Percentiles rank a stretch among this genome's conserved stretches.
Conservation (phyloP, 2,329 filamentous ascomycete genomes). For the Camillea tinctor region DNA sequence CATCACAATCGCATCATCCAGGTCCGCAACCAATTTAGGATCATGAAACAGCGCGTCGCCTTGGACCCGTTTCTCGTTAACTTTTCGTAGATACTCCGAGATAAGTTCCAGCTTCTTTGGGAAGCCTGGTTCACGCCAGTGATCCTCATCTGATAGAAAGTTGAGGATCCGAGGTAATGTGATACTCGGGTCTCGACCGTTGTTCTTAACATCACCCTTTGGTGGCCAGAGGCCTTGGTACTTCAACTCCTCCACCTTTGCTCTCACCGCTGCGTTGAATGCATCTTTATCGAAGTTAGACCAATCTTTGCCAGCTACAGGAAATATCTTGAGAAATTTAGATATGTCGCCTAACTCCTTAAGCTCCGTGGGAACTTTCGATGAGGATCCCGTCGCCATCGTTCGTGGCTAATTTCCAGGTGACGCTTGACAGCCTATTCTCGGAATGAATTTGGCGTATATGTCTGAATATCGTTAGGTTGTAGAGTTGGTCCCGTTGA, state of each 20-base stretch:
- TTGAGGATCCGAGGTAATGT: conserved; percentile 36
- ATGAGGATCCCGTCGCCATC: background rate
- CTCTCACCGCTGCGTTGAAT: background rate
- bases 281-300: background rate
- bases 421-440: background rate
- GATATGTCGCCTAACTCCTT: too few species aligned
- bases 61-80: conserved; percentile 20
- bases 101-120: conserved; percentile 25
- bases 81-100: conserved; percentile 37
- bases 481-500: background rate
- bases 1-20: conserved; percentile 25
- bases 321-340: too few species aligned
- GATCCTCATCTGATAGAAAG: conserved; percentile 51
- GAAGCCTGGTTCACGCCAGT: conserved; percentile 37
- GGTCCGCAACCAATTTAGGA: conserved; percentile 11
- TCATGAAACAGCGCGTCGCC: conserved; percentile 25
- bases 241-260: background rate
- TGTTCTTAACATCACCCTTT: background rate
- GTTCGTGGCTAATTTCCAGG: background rate
- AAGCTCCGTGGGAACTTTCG: background rate
- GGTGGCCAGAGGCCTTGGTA: background rate
- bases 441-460: background rate
- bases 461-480: conserved; percentile 3
- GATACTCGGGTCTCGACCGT: conserved; percentile 37
- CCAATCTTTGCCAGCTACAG: background rate